Evolutionary conservation across 495 filamentous ascomycete species (phyloP).

Genomic region (Aspergillus mulundensis): DNA sequence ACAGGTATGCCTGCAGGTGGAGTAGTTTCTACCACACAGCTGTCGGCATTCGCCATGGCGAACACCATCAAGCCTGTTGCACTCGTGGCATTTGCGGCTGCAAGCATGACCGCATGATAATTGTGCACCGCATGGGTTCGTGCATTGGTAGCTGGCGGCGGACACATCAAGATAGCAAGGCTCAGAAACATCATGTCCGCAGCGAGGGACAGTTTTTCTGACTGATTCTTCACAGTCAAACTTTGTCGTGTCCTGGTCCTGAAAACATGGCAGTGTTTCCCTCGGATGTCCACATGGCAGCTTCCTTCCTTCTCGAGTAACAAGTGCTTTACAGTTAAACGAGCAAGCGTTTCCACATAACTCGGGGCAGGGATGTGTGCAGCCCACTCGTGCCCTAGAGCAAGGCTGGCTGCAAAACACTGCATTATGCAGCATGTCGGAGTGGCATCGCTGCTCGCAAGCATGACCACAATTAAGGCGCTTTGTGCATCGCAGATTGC

Average conservation of each 20-base stretch:
- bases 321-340: constrained; percentile 36
- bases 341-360: constrained; percentile 61
- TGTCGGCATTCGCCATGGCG: constrained; percentile 50
- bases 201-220: constrained; percentile 44
- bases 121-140: constrained; percentile 35
- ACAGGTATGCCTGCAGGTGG: constrained; percentile 59
- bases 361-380: constrained; percentile 58
- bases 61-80: constrained; percentile 30
- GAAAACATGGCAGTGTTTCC: constrained; percentile 47
- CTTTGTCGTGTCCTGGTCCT: constrained; percentile 34
- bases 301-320: constrained; percentile 35
- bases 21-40: constrained; percentile 50
- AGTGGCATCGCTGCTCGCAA: constrained; percentile 69
- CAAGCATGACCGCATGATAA: constrained; percentile 64
- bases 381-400: constrained; percentile 48
- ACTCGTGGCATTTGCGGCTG: constrained; percentile 45
- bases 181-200: constrained; percentile 49
- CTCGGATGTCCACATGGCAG: constrained; percentile 59
- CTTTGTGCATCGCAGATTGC: constrained; percentile 52
- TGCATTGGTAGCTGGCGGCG: constrained; percentile 40
- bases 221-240: constrained; percentile 39
- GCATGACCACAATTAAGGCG: constrained; percentile 66
- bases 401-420: constrained; percentile 65
- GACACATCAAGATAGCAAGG: constrained; percentile 47
- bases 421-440: constrained; percentile 57